phyloP scores from a whole-genome alignment of 2,329 filamentous ascomycete genomes.

The Fusarium tanahbumbuense region DNA sequence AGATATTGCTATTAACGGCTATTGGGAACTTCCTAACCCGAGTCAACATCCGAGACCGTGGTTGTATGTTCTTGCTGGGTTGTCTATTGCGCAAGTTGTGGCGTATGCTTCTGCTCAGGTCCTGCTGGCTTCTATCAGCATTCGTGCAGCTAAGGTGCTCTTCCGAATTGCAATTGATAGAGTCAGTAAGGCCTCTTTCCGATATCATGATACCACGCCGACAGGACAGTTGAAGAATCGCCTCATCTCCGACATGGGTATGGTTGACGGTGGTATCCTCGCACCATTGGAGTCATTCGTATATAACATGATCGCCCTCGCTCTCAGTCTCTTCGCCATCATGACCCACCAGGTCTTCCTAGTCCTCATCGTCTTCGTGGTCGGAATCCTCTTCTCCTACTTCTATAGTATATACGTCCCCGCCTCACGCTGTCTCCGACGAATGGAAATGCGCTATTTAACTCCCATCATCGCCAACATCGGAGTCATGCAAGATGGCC shows the following conservation, averaged over 20 bases:
- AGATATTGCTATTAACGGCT: conserved; percentile 3
- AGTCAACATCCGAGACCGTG: conserved; percentile 76
- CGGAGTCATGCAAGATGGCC: conserved; percentile 83
- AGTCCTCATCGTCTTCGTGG: conserved; percentile 74
- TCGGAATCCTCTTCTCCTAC: conserved; percentile 76
- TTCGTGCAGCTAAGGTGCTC: conserved; percentile 79
- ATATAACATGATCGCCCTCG: conserved; percentile 77
- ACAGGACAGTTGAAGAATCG: conserved; percentile 93
- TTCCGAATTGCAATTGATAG: conserved; percentile 78
- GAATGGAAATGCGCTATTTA: conserved; percentile 89
- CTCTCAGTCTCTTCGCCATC: conserved; percentile 80
- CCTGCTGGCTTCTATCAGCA: conserved; percentile 80
- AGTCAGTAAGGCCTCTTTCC: conserved; percentile 84
- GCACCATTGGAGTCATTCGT: conserved; percentile 77
- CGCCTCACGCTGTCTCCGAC: conserved; percentile 82
- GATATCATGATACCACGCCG: conserved; percentile 91
- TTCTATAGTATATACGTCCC: conserved; percentile 84
- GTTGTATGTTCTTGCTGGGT: conserved; percentile 75
- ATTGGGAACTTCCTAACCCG: conserved; percentile 68
- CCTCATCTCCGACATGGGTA: conserved; percentile 89
- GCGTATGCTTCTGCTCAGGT: conserved; percentile 71
- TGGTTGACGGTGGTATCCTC: conserved; percentile 88
- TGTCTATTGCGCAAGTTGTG: conserved; percentile 72
- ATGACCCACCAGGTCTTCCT: conserved; percentile 82
- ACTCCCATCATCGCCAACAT: conserved; percentile 94